phyloP scores from a whole-genome alignment of 345 rosid genomes.

The Lepidium aucheri region DNA sequence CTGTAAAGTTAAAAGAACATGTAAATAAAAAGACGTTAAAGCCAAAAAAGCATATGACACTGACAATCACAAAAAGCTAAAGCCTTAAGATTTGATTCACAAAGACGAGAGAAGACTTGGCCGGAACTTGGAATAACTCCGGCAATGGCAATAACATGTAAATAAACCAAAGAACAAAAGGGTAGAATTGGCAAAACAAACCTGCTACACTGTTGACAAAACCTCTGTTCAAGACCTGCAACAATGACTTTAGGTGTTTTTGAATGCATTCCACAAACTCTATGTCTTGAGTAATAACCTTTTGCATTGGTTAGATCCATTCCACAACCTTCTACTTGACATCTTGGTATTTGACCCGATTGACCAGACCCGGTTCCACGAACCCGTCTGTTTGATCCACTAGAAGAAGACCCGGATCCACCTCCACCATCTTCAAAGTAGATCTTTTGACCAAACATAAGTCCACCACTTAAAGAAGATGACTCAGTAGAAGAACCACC shows the following conservation, averaged over 20 bases:
- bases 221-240: constrained; percentile 78
- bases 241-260: constrained; percentile 76
- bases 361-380: constrained; percentile 37
- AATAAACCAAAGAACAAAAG: constrained; percentile 1
- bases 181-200: constrained; percentile 17
- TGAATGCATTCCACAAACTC: constrained; percentile 82
- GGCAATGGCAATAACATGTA: constrained; percentile 15
- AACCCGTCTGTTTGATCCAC: constrained; percentile 29
- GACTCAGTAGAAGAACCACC: constrained; percentile 48
- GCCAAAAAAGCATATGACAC: constrained; percentile 27
- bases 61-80: constrained; percentile 23
- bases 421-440: constrained; percentile 62
- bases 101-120: background rate
- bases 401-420: constrained; percentile 33
- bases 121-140: background rate
- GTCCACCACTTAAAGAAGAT: constrained; percentile 55
- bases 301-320: constrained; percentile 93
- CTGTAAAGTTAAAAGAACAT: constrained; percentile 18
- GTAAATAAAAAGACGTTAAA: constrained; percentile 18
- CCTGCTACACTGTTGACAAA: constrained; percentile 99
- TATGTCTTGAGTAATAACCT: constrained; percentile 88
- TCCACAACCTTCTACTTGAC: constrained; percentile 91
- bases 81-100: constrained; percentile 16
- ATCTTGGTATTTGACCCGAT: constrained; percentile 62
- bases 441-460: constrained; percentile 66